Percentiles rank a stretch among this genome's conserved stretches.
Evolutionary conservation across 257 asterid genomes (phyloP).

Genomic region (Gynochthodes officinalis): DNA sequence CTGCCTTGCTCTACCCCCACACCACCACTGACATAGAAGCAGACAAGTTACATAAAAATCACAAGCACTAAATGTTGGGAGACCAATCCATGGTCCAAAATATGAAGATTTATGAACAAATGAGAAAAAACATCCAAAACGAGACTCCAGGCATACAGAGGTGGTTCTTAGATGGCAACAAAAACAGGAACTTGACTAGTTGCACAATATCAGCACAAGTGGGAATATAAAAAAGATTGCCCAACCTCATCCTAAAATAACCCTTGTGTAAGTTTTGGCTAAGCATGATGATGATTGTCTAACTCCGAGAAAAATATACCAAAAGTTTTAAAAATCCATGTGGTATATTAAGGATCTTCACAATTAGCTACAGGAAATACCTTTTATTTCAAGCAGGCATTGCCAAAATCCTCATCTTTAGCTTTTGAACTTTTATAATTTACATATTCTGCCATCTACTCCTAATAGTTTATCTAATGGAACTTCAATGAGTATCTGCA

Average conservation of each 20-base stretch:
- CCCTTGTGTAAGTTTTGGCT: not conserved
- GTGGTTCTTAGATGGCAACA: not conserved
- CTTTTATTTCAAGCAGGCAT: not conserved
- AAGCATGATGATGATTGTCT: not conserved
- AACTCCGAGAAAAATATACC: not conserved
- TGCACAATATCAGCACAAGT: not conserved
- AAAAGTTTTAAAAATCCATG: not conserved
- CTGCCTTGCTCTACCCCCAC: conserved; percentile 60
- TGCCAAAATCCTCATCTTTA: not conserved
- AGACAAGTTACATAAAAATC: conserved; percentile 6
- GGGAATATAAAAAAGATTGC: not conserved
- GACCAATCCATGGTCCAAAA: not conserved
- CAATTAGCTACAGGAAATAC: not conserved
- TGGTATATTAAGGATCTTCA: not conserved
- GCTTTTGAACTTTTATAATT: not conserved
- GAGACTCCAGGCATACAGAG: too few species aligned
- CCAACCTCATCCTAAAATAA: not conserved
- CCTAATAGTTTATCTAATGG: not conserved
- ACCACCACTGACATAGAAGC: conserved; percentile 71
- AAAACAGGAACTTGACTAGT: not conserved
- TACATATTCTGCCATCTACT: not conserved
- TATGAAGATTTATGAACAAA: not conserved
- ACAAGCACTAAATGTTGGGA: not conserved
- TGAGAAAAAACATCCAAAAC: not conserved
- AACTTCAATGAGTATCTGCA: not conserved